phyloP scores from a whole-genome alignment of 2,329 filamentous ascomycete genomes.

The Xylaria sp. region DNA sequence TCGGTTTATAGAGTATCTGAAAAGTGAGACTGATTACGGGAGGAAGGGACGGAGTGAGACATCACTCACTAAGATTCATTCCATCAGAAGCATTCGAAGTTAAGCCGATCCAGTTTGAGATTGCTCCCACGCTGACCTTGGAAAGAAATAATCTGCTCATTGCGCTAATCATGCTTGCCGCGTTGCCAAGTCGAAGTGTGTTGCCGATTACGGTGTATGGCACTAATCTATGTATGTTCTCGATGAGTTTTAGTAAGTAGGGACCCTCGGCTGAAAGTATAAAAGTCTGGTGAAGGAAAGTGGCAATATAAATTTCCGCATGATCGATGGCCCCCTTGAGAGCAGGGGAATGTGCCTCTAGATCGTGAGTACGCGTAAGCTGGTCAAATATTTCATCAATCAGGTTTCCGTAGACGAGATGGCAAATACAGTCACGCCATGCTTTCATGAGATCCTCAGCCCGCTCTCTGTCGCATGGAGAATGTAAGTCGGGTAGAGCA shows the following conservation, averaged over 20 bases:
- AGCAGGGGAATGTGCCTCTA: conserved; percentile 72
- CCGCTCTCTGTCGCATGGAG: conserved; percentile 67
- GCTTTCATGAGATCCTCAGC: conserved; percentile 70
- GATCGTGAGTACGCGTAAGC: conserved; percentile 67
- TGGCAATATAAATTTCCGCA: conserved; percentile 68
- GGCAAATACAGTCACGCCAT: conserved; percentile 74
- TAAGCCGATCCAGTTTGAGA: conserved; percentile 83
- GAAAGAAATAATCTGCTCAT: conserved; percentile 78
- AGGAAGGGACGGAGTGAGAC: background rate
- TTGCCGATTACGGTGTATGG: conserved; percentile 79
- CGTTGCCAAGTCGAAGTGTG: conserved; percentile 80
- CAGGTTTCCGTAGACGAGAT: conserved; percentile 74
- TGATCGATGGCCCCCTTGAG: conserved; percentile 74
- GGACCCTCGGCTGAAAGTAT: conserved; percentile 80
- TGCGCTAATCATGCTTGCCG: conserved; percentile 82
- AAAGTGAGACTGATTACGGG: background rate
- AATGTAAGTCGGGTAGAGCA: conserved; percentile 41
- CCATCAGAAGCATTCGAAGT: conserved; percentile 78
- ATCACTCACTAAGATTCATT: conserved; percentile 70
- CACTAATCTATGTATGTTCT: conserved; percentile 75
- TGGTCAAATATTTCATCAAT: conserved; percentile 73
- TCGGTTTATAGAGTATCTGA: background rate
- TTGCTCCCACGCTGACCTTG: conserved; percentile 78
- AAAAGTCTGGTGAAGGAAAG: conserved; percentile 78
- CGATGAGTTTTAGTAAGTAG: conserved; percentile 76